Conservation (phyloP, 805 yeast species). For the Helenozyma baotianmanensis region DNA sequence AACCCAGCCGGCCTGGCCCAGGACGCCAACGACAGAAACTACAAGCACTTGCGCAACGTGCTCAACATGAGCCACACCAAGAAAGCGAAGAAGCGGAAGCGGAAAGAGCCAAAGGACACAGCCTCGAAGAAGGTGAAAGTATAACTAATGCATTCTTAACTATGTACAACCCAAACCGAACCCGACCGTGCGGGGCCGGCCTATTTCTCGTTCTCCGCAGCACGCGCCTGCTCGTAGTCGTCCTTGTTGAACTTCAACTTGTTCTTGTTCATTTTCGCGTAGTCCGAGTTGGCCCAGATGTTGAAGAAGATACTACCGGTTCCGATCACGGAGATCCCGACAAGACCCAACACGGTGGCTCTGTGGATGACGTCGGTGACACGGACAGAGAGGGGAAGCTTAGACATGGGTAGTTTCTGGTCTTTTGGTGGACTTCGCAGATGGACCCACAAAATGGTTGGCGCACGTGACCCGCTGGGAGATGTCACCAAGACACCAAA, state of each 20-base stretch:
- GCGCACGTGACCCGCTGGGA: not conserved
- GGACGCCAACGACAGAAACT: slow-evolving; percentile 13
- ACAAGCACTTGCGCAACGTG: slow-evolving; percentile 6
- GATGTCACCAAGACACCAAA: too few species aligned
- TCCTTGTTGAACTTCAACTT: slow-evolving; percentile 35
- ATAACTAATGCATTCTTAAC: not conserved
- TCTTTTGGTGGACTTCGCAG: too few species aligned
- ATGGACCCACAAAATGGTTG: not conserved
- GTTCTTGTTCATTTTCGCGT: slow-evolving; percentile 35
- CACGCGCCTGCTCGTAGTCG: slow-evolving; percentile 28
- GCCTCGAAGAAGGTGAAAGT: not conserved
- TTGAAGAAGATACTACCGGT: slow-evolving; percentile 37
- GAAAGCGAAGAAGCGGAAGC: slow-evolving; percentile 8
- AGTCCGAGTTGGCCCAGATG: slow-evolving; percentile 41
- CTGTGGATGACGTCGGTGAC: slow-evolving; percentile 42
- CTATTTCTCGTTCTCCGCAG: slow-evolving; percentile 7
- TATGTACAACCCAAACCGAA: not conserved
- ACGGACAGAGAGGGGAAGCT: slow-evolving; percentile 40
- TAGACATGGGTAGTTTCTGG: slow-evolving; percentile 13
- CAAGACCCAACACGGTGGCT: slow-evolving; percentile 32
- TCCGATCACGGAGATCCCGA: slow-evolving; percentile 39
- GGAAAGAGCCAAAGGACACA: not conserved
- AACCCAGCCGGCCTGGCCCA: slow-evolving; percentile 19
- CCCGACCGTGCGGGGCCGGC: too few species aligned
- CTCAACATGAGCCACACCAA: slow-evolving; percentile 24